phyloP scores from a whole-genome alignment of 2,329 filamentous ascomycete genomes.

The Ophiostoma angusticollis region DNA sequence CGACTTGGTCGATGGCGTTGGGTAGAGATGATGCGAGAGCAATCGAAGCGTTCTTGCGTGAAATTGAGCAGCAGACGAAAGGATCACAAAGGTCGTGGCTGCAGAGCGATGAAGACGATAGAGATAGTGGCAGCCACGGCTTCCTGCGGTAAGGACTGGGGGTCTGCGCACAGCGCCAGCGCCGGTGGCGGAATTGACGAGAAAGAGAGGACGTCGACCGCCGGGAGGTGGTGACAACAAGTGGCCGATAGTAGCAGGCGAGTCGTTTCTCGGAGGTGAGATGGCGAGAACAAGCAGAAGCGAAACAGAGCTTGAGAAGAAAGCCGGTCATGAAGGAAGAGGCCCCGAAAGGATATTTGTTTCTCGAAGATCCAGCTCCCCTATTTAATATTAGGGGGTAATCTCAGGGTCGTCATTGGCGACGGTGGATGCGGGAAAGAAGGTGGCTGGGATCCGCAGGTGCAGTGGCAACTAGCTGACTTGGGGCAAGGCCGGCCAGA shows the following conservation, averaged over 20 bases:
- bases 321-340: constrained; percentile 32
- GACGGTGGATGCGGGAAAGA: constrained; percentile 2
- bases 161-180: constrained; percentile 22
- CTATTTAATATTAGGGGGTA: constrained; percentile 11
- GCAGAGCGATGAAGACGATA: constrained; percentile 2
- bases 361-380: neutral
- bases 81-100: neutral
- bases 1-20: constrained; percentile 13
- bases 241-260: constrained; percentile 27
- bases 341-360: constrained; percentile 4
- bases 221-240: constrained; percentile 27
- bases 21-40: neutral
- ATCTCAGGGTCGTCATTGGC: constrained; percentile 12
- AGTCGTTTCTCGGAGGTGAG: constrained; percentile 32
- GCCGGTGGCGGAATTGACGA: constrained; percentile 21
- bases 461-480: constrained; percentile 12
- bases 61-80: neutral
- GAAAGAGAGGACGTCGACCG: constrained; percentile 25
- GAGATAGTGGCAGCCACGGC: constrained; percentile 15
- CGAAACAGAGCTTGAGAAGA: constrained; percentile 34
- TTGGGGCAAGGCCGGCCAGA: constrained; percentile 7
- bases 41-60: neutral
- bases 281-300: constrained; percentile 32
- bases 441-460: constrained; percentile 10
- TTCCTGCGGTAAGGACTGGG: constrained; percentile 25